Base-by-base conservation (phyloP, 495 filamentous ascomycete genomes). In the Trichoderma reesei region DNA sequence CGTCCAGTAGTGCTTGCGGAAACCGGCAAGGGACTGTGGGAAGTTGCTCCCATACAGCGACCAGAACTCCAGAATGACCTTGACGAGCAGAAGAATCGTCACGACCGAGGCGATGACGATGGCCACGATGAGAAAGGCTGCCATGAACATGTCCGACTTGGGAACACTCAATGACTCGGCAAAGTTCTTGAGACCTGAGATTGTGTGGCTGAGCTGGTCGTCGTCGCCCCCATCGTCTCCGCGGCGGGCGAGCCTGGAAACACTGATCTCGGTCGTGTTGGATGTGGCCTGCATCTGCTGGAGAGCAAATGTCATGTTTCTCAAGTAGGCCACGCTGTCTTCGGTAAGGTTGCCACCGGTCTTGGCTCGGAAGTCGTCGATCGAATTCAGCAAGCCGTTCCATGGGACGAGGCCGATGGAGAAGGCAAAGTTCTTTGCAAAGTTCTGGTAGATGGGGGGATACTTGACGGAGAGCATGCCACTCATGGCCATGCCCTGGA, bases 1-100 rank as follows among this genome's bases (percentile, higher is more conserved):
- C 64, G 89, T 88, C 94, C 94, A 98, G 75, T 98, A 98, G 67
- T 93, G 88, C 73, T 95, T 92, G 62, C 94, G 89, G 83, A 98
- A 98, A 34, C 86, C 84, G 37, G 85, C 79, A 33, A 97, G 82
- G 61, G 83, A 81, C 70, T 92, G 83, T 3, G 94, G 94, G 70
- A 98, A 96, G 54, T 78, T n/a, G n/a, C n/a, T 88, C 65, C 87
- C 93, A 70, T 91, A 95, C 14, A 98, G 78, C 9, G 91, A 89
- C 94, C 94, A 98, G 26, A 85, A 73, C 75, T 98, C 94, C 31
- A 98, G 82, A 41, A 96, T 87, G 54, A 97, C 86, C 75, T 98
- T 98, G 70, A 98, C 80, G 3, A 97, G 78, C 38, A 98, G 79
- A 62, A 98, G 93, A 44, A 88, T 87, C 26, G 96, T 91, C 36